These are phyloP conservation scores for Magnolia officinalis DNA, from an alignment of 164 flowering plant species.

Conservation along the genomic window DNA sequence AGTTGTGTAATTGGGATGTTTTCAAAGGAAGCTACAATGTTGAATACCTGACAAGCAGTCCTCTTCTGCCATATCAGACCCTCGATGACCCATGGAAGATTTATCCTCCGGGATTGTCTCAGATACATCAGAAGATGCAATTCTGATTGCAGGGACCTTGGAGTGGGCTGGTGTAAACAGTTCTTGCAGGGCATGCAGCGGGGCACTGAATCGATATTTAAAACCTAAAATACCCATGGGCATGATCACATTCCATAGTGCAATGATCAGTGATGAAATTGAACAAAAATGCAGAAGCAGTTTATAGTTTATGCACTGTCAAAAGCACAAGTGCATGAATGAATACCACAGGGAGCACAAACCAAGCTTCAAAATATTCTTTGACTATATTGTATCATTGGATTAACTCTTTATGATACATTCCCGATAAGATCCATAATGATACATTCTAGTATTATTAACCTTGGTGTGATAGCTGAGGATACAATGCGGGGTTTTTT, in stretches of 20 bases:
- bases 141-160: conserved; percentile 5
- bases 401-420: no score
- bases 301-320: neutral
- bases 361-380: neutral
- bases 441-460: no score
- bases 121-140: conserved; percentile 10
- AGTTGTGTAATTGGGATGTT: neutral
- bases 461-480: no score
- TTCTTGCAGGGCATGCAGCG: conserved; percentile 27
- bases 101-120: conserved; percentile 18
- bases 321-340: no score
- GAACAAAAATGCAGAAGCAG: neutral
- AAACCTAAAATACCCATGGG: conserved; percentile 31
- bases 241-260: neutral
- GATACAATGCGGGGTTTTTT: no score
- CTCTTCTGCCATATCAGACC: conserved; percentile 11
- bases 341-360: neutral
- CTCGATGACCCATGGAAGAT: neutral
- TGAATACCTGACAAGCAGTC: conserved; percentile 36
- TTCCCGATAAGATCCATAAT: no score
- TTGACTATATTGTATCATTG: no score
- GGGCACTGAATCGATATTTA: conserved; percentile 24
- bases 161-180: conserved; percentile 13
- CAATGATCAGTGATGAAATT: neutral
- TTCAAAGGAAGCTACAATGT: neutral